Evolutionary conservation across 1,284 basidiomycete genomes (phyloP).

Genomic region (Sphagnurus paluster): DNA sequence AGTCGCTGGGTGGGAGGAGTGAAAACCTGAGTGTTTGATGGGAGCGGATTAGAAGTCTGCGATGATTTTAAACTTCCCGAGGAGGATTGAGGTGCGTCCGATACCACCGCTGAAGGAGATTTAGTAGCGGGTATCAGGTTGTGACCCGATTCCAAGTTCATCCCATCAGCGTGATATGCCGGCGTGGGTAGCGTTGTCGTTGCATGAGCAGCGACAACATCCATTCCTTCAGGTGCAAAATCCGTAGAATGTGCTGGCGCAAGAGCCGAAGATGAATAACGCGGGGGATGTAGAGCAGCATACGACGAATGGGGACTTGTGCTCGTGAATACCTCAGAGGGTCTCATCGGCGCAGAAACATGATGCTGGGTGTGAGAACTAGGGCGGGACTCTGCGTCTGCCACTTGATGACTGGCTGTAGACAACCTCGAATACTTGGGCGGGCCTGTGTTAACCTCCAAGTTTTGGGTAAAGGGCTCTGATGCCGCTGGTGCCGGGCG

Average conservation of each 20-base stretch:
- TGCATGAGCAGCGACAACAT: not conserved
- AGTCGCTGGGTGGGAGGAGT: not conserved
- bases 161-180: conserved; percentile 8
- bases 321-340: not conserved
- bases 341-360: not conserved
- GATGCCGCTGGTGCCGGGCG: no score
- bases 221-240: not conserved
- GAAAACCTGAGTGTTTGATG: not conserved
- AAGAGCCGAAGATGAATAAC: conserved; percentile 6
- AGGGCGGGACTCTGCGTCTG: no score
- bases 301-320: not conserved
- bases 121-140: not conserved
- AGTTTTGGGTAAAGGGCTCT: no score
- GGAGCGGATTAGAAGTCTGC: not conserved
- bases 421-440: conserved; percentile 21
- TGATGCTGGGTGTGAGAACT: no score
- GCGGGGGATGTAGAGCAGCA: not conserved
- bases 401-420: conserved; percentile 26
- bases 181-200: not conserved
- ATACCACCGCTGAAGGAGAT: not conserved
- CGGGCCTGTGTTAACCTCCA: no score
- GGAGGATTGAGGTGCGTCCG: not conserved
- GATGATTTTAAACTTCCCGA: not conserved
- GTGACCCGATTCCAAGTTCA: not conserved
- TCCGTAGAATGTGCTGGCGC: not conserved